Conservation (phyloP, 1,139 yeast genomes). For the Yamadazyma blattariae region DNA sequence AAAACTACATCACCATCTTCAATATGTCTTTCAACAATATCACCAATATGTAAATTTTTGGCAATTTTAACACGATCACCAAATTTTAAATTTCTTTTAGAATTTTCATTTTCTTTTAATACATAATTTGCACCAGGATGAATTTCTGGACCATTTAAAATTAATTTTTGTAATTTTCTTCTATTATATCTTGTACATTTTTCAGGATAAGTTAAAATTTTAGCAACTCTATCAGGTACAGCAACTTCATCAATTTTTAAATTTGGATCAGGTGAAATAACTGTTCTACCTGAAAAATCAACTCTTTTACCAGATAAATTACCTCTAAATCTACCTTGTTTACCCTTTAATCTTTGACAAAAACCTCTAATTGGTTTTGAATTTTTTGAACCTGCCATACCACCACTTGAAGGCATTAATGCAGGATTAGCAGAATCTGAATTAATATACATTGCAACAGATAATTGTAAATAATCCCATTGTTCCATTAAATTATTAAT, state of each 20-base stretch:
- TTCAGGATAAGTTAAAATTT: slow-evolving; percentile 94
- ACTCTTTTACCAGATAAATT: slow-evolving; percentile 98
- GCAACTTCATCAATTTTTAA: slow-evolving; percentile 94
- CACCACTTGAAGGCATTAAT: slow-evolving; percentile 58
- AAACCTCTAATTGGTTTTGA: slow-evolving; percentile 91
- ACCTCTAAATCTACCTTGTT: slow-evolving; percentile 98
- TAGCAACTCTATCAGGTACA: slow-evolving; percentile 96
- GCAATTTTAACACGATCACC: slow-evolving; percentile 85
- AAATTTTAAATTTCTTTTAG: slow-evolving; percentile 83
- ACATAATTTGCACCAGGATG: slow-evolving; percentile 98
- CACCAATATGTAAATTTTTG: slow-evolving; percentile 75
- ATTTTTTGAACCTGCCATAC: slow-evolving; percentile 50
- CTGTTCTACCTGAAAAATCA: slow-evolving; percentile 97
- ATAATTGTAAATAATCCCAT: slow-evolving; percentile 95
- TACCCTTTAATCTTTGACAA: slow-evolving; percentile 96
- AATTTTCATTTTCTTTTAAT: slow-evolving; percentile 76
- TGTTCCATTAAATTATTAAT: slow-evolving; percentile 94
- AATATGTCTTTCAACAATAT: slow-evolving; percentile 94
- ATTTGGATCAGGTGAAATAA: slow-evolving; percentile 98
- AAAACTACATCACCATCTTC: slow-evolving; percentile 96
- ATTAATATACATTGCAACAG: slow-evolving; percentile 96
- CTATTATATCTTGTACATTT: slow-evolving; percentile 86
- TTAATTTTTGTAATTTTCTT: slow-evolving; percentile 67
- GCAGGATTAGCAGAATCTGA: slow-evolving; percentile 92
- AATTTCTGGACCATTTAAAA: slow-evolving; percentile 79